Conservation (phyloP, 345 rosid genomes). For the Mangifera indica region DNA sequence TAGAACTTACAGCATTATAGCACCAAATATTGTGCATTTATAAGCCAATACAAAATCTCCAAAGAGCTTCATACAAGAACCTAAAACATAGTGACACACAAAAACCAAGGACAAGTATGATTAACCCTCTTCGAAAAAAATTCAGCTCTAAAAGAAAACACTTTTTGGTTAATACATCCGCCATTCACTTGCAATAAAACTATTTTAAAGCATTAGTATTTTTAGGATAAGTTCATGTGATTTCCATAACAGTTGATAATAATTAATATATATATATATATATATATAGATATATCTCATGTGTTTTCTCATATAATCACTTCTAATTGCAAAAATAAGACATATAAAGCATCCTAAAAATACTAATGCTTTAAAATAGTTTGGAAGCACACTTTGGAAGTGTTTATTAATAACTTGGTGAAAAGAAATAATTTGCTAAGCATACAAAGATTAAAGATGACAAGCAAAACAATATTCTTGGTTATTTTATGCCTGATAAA, state of each 20-base stretch:
- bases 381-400: background rate
- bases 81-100: background rate
- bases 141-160: background rate
- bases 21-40: background rate
- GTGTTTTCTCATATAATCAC: background rate
- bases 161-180: background rate
- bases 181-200: too few species aligned
- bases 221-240: background rate
- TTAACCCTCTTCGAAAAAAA: background rate
- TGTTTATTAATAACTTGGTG: background rate
- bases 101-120: too few species aligned
- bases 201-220: background rate
- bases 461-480: background rate
- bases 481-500: background rate
- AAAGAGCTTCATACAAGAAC: background rate
- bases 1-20: background rate
- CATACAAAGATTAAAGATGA: background rate
- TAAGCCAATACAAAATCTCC: background rate
- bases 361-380: too few species aligned
- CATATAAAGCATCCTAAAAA: background rate
- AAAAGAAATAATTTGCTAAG: background rate
- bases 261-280: too few species aligned
- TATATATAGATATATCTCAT: too few species aligned
- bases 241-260: background rate
- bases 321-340: background rate